A percentile compares a stretch with the other conserved stretches of the same genome.
These are phyloP conservation scores for Lachnellula willkommii DNA, from an alignment of 2,329 filamentous ascomycete species.

Conservation along the genomic window DNA sequence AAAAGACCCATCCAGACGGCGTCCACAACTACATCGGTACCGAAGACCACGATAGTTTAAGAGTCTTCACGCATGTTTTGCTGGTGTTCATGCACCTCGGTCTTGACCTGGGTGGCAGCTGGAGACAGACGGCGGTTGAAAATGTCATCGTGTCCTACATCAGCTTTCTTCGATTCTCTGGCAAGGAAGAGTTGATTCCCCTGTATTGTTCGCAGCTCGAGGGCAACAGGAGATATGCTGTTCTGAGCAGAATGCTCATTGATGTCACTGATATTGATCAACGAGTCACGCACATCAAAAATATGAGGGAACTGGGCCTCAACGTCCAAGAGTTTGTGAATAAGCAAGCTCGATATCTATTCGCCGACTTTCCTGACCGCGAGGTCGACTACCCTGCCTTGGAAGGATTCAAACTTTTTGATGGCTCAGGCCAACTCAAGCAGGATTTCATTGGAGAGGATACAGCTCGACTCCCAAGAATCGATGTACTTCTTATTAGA, in stretches of 20 bases:
- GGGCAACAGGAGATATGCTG: conserved; percentile 58
- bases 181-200: conserved; percentile 73
- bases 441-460: conserved; percentile 65
- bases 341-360: conserved; percentile 54
- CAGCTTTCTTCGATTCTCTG: conserved; percentile 66
- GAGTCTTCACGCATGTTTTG: conserved; percentile 65
- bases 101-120: conserved; percentile 40
- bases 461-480: conserved; percentile 53
- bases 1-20: conserved; percentile 32
- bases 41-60: conserved; percentile 58
- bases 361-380: conserved; percentile 44
- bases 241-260: conserved; percentile 71
- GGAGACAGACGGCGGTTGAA: conserved; percentile 44
- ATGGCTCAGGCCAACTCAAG: conserved; percentile 48
- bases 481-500: conserved; percentile 68
- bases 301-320: conserved; percentile 71
- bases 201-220: conserved; percentile 80
- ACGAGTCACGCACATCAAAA: conserved; percentile 61
- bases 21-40: conserved; percentile 47
- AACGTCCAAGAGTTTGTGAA: conserved; percentile 69
- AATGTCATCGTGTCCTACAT: conserved; percentile 79
- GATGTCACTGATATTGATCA: conserved; percentile 62
- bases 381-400: conserved; percentile 36
- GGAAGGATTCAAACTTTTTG: conserved; percentile 47
- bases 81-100: conserved; percentile 61